Conservation (phyloP, 2,329 filamentous ascomycete species). For the Pseudogymnoascus sp. region DNA sequence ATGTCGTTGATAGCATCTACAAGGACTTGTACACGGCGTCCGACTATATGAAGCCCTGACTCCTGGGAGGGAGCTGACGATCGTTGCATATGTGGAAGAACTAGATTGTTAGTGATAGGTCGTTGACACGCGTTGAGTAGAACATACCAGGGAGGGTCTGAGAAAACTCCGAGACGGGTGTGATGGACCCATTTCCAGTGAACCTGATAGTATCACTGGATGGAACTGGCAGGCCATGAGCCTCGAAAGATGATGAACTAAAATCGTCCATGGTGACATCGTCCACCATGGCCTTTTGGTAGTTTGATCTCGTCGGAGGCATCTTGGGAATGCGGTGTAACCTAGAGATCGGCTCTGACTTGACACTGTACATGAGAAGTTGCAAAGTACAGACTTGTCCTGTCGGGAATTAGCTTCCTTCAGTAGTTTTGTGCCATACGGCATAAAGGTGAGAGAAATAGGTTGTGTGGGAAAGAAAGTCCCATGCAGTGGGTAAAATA, state of each 20-base stretch:
- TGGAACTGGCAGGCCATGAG: background rate
- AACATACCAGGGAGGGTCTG: conserved; percentile 2
- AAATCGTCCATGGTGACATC: background rate
- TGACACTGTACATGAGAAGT: background rate
- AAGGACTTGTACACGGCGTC: conserved; percentile 55
- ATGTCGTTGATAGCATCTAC: conserved; percentile 63
- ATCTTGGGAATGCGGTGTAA: background rate
- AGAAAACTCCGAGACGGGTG: background rate
- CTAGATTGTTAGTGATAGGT: background rate
- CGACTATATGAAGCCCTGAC: conserved; percentile 45
- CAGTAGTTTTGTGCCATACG: background rate
- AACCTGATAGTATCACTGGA: background rate
- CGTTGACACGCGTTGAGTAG: background rate
- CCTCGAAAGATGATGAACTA: background rate
- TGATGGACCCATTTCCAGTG: background rate
- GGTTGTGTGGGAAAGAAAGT: background rate
- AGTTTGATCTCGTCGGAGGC: background rate
- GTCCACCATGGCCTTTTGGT: background rate
- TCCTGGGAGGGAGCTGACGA: conserved; percentile 20
- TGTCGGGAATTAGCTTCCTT: background rate
- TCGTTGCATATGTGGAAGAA: background rate
- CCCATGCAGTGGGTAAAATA: background rate
- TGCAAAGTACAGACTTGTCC: background rate
- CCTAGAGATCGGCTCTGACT: background rate
- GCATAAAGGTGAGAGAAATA: background rate